Base-by-base conservation (phyloP, 1,284 basidiomycete species). In the Malassezia restricta region DNA sequence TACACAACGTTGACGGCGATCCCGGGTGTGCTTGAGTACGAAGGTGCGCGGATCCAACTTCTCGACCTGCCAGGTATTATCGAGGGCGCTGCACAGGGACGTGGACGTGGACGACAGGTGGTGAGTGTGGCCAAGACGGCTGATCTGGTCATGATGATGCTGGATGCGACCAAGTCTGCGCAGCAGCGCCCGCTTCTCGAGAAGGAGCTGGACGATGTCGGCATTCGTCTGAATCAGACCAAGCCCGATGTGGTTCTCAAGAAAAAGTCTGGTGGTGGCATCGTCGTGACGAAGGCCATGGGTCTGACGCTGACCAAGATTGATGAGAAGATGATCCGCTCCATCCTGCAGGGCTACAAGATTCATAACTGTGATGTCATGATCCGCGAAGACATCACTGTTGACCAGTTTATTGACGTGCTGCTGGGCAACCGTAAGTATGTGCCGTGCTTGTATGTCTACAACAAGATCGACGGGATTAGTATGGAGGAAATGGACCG, bases 41-140 rank as follows among this genome's bases (percentile, higher is more conserved):
- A 92, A 91, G 17, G 74, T 14, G 54, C 59, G 7, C 58, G 56
- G 40, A 65, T 66, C 24, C 59, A 58, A 54, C 56, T 68, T 42
- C 54, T 98, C 42, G 92, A 98, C 81, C 76, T 98, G 51, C 92
- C 92, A 2, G 92, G 92, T 76, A 98, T 98, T 68, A 89, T 96
- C 20, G 91, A 96, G 75, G 92, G 91, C 40, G 91, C 92, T 43
- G 48, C 49, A 15, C 48, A 58, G 79, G 86, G 88, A 61, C 81
- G 89, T 62, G 92, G 92, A 32, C 81, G 92, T 66, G 92, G 92
- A 43, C 82, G 92, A 60, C 92, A 98, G 76, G 92, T 98, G 28
- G 89, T 98, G 14, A 68, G 73, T 14, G 75, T 74, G 0, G 74
- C 74, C 81, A 94, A 95, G 77, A 98, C 92, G 1, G 90, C 92